phyloP scores from a whole-genome alignment of 495 filamentous ascomycete genomes.

The Lasiosphaeria hispida region DNA sequence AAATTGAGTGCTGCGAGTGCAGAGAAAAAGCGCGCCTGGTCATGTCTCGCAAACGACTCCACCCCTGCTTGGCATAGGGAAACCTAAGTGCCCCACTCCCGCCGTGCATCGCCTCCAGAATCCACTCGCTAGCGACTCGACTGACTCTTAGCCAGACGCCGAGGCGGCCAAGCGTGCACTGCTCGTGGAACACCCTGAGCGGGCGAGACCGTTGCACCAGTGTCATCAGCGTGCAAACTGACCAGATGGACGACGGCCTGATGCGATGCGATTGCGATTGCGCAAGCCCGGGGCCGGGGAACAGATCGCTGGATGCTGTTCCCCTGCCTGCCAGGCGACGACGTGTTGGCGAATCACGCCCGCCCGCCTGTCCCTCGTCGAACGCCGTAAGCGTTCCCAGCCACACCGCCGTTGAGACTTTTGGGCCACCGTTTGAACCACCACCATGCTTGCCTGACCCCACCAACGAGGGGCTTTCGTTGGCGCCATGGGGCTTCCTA shows the following conservation, averaged over 20 bases:
- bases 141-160: constrained; percentile 28
- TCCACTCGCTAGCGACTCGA: constrained; percentile 24
- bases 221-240: constrained; percentile 29
- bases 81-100: constrained; percentile 5
- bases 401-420: constrained; percentile 30
- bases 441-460: constrained; percentile 8
- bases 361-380: too few species aligned
- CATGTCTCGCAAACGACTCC: neutral
- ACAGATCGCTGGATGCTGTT: constrained; percentile 26
- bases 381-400: constrained; percentile 13
- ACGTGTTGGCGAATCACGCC: constrained; percentile 7
- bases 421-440: constrained; percentile 9
- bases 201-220: constrained; percentile 31
- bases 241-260: constrained; percentile 14
- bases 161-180: constrained; percentile 20
- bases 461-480: constrained; percentile 3
- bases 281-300: constrained; percentile 7
- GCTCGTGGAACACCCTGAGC: constrained; percentile 16
- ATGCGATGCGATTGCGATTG: constrained; percentile 12
- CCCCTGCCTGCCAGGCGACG: neutral
- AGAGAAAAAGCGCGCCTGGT: too few species aligned
- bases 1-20: too few species aligned
- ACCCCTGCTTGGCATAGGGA: neutral
- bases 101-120: constrained; percentile 23
- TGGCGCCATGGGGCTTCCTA: constrained; percentile 12